Base-by-base conservation (phyloP, 1,284 basidiomycete species). In the Porogramme epimiltina region DNA sequence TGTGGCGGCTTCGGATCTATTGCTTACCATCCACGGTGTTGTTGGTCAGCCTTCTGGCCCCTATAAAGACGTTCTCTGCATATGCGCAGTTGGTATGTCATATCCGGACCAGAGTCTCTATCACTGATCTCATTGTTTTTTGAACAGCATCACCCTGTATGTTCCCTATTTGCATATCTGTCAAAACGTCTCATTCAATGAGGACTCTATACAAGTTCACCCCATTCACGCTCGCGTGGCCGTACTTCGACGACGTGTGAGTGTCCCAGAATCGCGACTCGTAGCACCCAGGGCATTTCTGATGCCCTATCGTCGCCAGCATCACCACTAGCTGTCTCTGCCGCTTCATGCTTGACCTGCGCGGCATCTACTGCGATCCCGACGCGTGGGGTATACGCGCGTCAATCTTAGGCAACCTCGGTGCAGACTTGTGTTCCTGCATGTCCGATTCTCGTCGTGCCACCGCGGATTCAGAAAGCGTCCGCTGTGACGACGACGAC, bases 201-300 rank as follows among this genome's bases (percentile, higher is more conserved):
- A 37, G 5, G 6, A 5, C 34, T 16, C 8, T 5, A 37, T 9
- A 37, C n/a, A 9, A 37, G 34, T 4, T 16, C 4, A 19, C 40
- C 34, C 42, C 49, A 2, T 45, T 56, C 42, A 47, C 44, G 38
- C 40, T 45, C 33, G 42, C 51, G 3, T 56, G 55, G 55, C 48
- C 55, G 26, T 52, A 49, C 22, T 54, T 51, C 15, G 52, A 57
- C 24, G 49, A 52, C 39, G 44, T 45, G 52, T 58, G 28, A n/a
- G 49, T 51, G 19, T 8, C 0, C 2, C n/a, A n/a, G n/a, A n/a
- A n/a, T n/a, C n/a, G n/a, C n/a, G n/a, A n/a, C n/a, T n/a, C n/a
- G n/a, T n/a, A n/a, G n/a, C n/a, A n/a, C n/a, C n/a, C n/a, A n/a
- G n/a, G n/a, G n/a, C n/a, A n/a, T n/a, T n/a, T n/a, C n/a, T n/a